Evolutionary conservation across 495 filamentous ascomycete genomes (phyloP).

Genomic region (Daldinia loculata): DNA sequence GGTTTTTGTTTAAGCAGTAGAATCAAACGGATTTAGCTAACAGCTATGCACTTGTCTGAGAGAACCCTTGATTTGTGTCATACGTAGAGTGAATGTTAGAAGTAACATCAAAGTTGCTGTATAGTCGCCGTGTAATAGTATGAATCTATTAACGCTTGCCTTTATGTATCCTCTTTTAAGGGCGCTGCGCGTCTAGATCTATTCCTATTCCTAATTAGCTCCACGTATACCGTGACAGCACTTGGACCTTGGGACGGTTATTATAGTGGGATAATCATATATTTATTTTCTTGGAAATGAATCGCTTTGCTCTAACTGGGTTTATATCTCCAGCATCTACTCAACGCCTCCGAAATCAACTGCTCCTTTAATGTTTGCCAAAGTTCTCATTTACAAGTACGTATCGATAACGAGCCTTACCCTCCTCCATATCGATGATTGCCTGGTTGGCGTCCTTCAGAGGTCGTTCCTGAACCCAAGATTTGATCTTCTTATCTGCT

Average conservation of each 20-base stretch:
- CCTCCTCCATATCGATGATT: constrained; percentile 72
- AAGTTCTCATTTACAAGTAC: constrained; percentile 72
- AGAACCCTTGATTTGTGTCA: too few species aligned
- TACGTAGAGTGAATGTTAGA: too few species aligned
- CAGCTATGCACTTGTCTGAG: background rate
- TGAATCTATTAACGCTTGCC: too few species aligned
- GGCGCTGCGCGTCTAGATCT: too few species aligned
- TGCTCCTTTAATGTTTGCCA: constrained; percentile 30
- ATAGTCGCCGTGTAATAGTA: too few species aligned
- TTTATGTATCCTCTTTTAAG: too few species aligned
- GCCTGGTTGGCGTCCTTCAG: constrained; percentile 78
- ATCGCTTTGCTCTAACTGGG: background rate
- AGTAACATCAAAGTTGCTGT: too few species aligned
- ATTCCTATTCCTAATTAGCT: too few species aligned
- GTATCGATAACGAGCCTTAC: constrained; percentile 78
- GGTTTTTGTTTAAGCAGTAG: background rate
- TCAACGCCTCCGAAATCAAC: background rate
- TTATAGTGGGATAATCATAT: background rate
- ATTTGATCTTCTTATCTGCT: constrained; percentile 74
- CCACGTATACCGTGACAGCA: background rate
- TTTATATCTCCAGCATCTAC: background rate
- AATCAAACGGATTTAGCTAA: background rate
- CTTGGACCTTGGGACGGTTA: background rate
- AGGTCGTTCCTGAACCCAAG: constrained; percentile 75
- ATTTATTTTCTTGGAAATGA: background rate